Percentiles rank a stretch among this genome's conserved stretches.
phyloP scores from a whole-genome alignment of 1,139 yeast species.

The Lodderomyces elongisporus region DNA sequence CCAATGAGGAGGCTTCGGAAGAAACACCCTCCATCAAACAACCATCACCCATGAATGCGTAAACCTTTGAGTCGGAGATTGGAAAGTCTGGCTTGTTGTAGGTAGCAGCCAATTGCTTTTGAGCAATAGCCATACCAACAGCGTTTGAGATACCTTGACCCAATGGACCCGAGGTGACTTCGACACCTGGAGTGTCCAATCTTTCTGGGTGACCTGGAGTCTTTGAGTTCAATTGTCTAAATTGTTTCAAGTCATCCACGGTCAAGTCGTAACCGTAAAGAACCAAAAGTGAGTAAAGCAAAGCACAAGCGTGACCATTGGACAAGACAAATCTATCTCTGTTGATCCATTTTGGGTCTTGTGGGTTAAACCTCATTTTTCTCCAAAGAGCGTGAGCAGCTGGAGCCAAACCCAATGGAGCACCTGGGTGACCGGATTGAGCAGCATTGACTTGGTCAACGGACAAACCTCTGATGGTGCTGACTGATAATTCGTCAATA shows the following conservation, averaged over 20 bases:
- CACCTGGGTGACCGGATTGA: slow-evolving; percentile 99
- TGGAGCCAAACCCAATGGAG: slow-evolving; percentile 96
- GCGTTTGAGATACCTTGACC: slow-evolving; percentile 99
- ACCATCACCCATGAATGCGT: slow-evolving; percentile 91
- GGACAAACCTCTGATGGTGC: slow-evolving; percentile 86
- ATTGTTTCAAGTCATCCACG: slow-evolving; percentile 82
- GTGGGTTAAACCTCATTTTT: slow-evolving; percentile 83
- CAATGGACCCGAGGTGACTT: slow-evolving; percentile 97
- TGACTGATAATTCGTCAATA: slow-evolving; percentile 71
- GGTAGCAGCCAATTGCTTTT: slow-evolving; percentile 85
- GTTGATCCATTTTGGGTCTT: slow-evolving; percentile 87
- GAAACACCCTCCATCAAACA: slow-evolving; percentile 99
- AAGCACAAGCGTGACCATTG: slow-evolving; percentile 96
- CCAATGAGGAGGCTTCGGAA: slow-evolving; percentile 89
- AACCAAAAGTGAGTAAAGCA: slow-evolving; percentile 81
- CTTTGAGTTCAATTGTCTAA: slow-evolving; percentile 87
- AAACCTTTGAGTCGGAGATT: slow-evolving; percentile 71
- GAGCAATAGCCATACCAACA: slow-evolving; percentile 96
- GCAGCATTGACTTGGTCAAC: slow-evolving; percentile 87
- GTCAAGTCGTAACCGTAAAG: slow-evolving; percentile 79
- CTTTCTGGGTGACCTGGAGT: slow-evolving; percentile 98
- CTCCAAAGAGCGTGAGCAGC: slow-evolving; percentile 67
- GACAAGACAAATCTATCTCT: slow-evolving; percentile 94
- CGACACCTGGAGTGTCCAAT: slow-evolving; percentile 76
- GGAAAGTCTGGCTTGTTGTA: slow-evolving; percentile 84